Evolutionary conservation across 2,329 filamentous ascomycete species (phyloP).

Genomic region (Pseudogymnoascus sp.): DNA sequence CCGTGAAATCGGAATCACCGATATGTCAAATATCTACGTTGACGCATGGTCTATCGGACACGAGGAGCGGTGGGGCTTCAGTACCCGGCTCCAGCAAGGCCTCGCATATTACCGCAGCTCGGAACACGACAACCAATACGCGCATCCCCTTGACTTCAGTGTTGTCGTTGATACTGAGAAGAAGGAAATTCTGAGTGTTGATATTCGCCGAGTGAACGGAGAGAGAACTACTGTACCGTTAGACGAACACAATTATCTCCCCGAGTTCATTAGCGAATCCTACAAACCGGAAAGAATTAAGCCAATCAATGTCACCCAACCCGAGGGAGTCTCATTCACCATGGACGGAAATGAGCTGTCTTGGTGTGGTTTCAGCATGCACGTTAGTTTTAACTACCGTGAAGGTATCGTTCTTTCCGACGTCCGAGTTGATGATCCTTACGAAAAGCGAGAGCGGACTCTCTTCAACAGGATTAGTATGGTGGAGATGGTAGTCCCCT

Average conservation of each 20-base stretch:
- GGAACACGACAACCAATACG: conserved; percentile 37
- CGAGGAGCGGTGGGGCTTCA: conserved; percentile 30
- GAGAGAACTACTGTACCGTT: conserved; percentile 29
- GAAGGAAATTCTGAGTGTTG: too few relatives aligned
- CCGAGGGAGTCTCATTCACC: conserved; percentile 50
- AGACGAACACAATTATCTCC: conserved; percentile 34
- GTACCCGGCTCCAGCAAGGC: conserved; percentile 29
- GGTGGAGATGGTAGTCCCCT: conserved; percentile 53
- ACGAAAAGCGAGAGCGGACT: too few relatives aligned
- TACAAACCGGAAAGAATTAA: conserved; percentile 38
- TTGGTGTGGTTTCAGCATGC: conserved; percentile 49
- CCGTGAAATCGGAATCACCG: conserved; percentile 29
- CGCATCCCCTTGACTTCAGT: conserved; percentile 36
- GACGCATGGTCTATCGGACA: conserved; percentile 32
- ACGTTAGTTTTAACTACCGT: conserved; percentile 40
- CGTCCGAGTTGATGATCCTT: too few relatives aligned
- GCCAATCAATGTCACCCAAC: conserved; percentile 51
- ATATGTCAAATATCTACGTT: conserved; percentile 30
- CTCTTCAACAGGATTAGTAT: conserved; percentile 20
- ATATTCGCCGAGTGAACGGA: conserved; percentile 31
- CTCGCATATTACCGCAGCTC: conserved; percentile 28
- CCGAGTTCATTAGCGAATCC: conserved; percentile 31
- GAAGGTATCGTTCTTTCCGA: conserved; percentile 41
- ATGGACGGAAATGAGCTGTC: conserved; percentile 39
- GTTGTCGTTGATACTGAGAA: conserved; percentile 38